phyloP scores from a whole-genome alignment of 352 stramenopile species.

The Peronosclerospora sorghi region DNA sequence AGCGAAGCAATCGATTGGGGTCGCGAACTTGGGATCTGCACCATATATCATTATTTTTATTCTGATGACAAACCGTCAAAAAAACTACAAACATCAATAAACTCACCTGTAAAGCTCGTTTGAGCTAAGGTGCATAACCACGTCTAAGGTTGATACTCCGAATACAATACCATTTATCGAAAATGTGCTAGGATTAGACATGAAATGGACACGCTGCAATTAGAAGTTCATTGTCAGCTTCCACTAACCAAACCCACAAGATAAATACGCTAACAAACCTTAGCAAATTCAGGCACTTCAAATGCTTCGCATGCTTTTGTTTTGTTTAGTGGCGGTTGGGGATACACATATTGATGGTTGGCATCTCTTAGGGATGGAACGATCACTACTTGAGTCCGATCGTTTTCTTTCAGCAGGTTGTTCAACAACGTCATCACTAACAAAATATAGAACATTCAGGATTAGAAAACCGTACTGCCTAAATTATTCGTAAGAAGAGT shows the following conservation, averaged over 20 bases:
- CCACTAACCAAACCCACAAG: neutral
- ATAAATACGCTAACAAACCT: slow-evolving; percentile 22
- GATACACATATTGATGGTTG: slow-evolving; percentile 90
- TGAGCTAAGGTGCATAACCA: slow-evolving; percentile 80
- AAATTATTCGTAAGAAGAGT: too few species aligned
- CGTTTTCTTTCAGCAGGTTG: slow-evolving; percentile 41
- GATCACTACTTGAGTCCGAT: slow-evolving; percentile 83
- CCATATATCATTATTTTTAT: neutral
- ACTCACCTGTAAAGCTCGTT: slow-evolving; percentile 59
- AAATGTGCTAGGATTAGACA: slow-evolving; percentile 94
- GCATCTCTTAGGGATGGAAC: slow-evolving; percentile 93
- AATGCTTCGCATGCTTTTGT: slow-evolving; percentile 72
- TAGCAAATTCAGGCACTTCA: slow-evolving; percentile 38
- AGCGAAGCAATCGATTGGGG: slow-evolving; percentile 61
- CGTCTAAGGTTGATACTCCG: slow-evolving; percentile 88
- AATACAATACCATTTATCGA: slow-evolving; percentile 91
- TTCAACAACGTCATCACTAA: slow-evolving; percentile 70
- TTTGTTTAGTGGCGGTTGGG: slow-evolving; percentile 89
- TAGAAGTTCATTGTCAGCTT: slow-evolving; percentile 1
- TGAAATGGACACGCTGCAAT: slow-evolving; percentile 85
- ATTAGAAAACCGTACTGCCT: too few species aligned
- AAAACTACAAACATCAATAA: neutral
- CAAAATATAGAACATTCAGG: neutral
- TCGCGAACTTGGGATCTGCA: slow-evolving; percentile 35
- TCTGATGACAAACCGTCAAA: neutral